Evolutionary conservation across 768 basidiomycete species (phyloP).

Genomic region (Leccinum pellstonianum): DNA sequence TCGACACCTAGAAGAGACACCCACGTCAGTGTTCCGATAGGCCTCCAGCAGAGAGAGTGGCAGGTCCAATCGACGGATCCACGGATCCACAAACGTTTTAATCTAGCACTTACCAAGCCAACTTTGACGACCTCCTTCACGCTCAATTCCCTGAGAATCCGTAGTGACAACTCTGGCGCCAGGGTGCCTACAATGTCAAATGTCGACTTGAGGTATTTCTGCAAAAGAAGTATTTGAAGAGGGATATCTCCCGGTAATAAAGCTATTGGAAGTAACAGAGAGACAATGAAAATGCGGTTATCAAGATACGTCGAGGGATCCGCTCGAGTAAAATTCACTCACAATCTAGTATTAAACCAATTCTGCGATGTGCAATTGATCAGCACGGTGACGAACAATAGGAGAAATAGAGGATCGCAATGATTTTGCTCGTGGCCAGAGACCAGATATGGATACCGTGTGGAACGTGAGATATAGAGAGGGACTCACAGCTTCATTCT

Average conservation of each 20-base stretch:
- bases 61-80: neutral
- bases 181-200: slow-evolving; percentile 80
- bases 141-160: slow-evolving; percentile 56
- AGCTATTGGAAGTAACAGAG: slow-evolving; percentile 38
- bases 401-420: neutral
- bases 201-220: slow-evolving; percentile 80
- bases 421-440: neutral
- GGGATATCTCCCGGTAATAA: slow-evolving; percentile 83
- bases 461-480: neutral
- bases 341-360: slow-evolving; percentile 31
- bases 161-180: slow-evolving; percentile 60
- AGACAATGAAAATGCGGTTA: neutral
- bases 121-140: slow-evolving; percentile 62
- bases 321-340: slow-evolving; percentile 8
- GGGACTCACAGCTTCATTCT: slow-evolving; percentile 69
- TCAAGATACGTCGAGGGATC: neutral
- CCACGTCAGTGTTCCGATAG: neutral
- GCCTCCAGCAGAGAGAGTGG: neutral
- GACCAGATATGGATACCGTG: neutral
- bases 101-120: slow-evolving; percentile 29
- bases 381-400: slow-evolving; percentile 3
- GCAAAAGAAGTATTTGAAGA: slow-evolving; percentile 77
- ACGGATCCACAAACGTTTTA: neutral
- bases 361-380: slow-evolving; percentile 16
- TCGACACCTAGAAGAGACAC: slow-evolving; percentile 36